Base-by-base conservation (phyloP, 2,329 filamentous ascomycete species). In the Colletotrichum lentis region DNA sequence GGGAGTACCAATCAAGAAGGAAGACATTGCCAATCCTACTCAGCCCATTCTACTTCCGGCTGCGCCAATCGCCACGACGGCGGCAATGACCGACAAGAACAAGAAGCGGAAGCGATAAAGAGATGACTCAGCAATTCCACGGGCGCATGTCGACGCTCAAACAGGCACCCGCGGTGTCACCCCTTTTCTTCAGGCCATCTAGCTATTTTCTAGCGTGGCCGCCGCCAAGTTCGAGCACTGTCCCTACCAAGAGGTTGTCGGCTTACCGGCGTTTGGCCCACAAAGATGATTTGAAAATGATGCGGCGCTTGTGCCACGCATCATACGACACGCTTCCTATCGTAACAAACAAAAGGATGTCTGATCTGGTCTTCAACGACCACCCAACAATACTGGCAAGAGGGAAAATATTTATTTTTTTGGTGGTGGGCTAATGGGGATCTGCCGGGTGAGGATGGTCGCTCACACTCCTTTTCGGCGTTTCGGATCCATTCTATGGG, bases 1-100 rank as follows among this genome's bases (percentile, higher is more conserved):
- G 88, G 88, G 88, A 66, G 88, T 90, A 46, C 87, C 88, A 60
- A 82, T 89, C 74, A 86, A 86, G 76, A 86, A 86, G 67, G 83
- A 86, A 41, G 87, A 89, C 35, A 73, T 82, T 73, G 22, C 78
- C 72, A 64, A 77, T 74, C 69, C 77, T 77, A 46, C 76, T 62
- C 81, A 75, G 63, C 74, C 63, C 50, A 74, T 78, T 52, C 77
- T 84, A 53, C 77, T 83, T 44, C 80, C 81, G 8, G 80, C 82
- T 10, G 80, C 83, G 3, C 80, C 83, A 20, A 81, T 84, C 44
- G 77, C 80, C 22, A 76, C 77, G 24, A 74, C 78, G 18, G 58
- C 68, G 27, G 72, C 73, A 44, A 72, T 75, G 71, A 68, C 75
- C n/a, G 86, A 88, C 73, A 88, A 88, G 76, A 83, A 80, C 73